phyloP scores from a whole-genome alignment of 352 stramenopile species.

The Phytophthora foliorum region DNA sequence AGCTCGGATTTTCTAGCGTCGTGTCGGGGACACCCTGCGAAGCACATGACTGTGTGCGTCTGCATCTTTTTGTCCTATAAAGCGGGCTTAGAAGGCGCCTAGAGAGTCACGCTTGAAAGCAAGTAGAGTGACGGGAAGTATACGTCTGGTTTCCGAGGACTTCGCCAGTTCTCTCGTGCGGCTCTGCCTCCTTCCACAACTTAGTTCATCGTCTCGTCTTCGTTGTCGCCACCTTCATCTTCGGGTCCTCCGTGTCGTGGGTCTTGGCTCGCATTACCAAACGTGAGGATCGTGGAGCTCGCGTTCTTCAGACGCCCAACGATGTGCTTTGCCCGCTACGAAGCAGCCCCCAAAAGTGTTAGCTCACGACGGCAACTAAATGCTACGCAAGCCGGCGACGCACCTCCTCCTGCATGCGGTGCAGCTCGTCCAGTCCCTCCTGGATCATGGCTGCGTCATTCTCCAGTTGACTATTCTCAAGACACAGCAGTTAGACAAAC shows the following conservation, averaged over 20 bases:
- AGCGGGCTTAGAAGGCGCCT: slow-evolving; percentile 27
- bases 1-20: slow-evolving; percentile 23
- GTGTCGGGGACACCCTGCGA: slow-evolving; percentile 18
- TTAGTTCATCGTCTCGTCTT: slow-evolving; percentile 31
- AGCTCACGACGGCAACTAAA: neutral
- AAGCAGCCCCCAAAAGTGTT: neutral
- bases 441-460: slow-evolving; percentile 66
- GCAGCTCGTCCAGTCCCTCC: slow-evolving; percentile 65
- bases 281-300: slow-evolving; percentile 67
- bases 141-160: slow-evolving; percentile 36
- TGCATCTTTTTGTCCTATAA: slow-evolving; percentile 33
- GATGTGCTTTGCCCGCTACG: slow-evolving; percentile 53
- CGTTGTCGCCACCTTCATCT: slow-evolving; percentile 22
- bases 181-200: slow-evolving; percentile 6
- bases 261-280: slow-evolving; percentile 40
- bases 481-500: slow-evolving; percentile 5
- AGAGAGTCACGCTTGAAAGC: slow-evolving; percentile 35
- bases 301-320: slow-evolving; percentile 54
- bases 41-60: slow-evolving; percentile 3
- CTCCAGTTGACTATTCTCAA: slow-evolving; percentile 53
- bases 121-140: slow-evolving; percentile 37
- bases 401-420: slow-evolving; percentile 66
- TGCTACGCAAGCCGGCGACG: neutral
- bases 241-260: slow-evolving; percentile 23
- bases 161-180: slow-evolving; percentile 1